A percentile compares a stretch with the other conserved stretches of the same genome.
These are phyloP conservation scores for Kodamaea leandrae DNA, from an alignment of 805 yeast genomes.

Conservation along the genomic window DNA sequence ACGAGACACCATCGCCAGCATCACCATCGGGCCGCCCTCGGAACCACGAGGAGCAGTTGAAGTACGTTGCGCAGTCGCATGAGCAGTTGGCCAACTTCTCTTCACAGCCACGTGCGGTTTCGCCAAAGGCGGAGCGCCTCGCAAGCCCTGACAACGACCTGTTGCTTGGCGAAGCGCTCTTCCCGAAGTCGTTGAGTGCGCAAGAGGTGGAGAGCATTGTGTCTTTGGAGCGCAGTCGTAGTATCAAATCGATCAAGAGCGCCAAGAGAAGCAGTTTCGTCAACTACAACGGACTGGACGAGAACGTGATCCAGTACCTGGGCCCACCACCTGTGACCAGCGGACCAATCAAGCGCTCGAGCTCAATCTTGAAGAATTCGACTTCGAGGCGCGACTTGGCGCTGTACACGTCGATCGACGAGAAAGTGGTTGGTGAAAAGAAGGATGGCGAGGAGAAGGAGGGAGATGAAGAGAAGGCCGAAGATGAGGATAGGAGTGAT, in stretches of 20 bases:
- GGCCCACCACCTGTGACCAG: slow-evolving; percentile 17
- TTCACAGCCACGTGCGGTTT: background rate
- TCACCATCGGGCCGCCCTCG: background rate
- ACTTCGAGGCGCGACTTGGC: slow-evolving; percentile 20
- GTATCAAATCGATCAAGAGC: slow-evolving; percentile 51
- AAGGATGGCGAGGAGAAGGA: background rate
- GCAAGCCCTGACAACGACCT: slow-evolving; percentile 16
- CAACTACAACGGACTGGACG: slow-evolving; percentile 42
- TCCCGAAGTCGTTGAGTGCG: slow-evolving; percentile 65
- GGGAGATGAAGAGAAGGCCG: no score
- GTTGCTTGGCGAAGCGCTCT: slow-evolving; percentile 51
- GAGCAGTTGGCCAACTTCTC: background rate
- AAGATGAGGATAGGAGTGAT: no score
- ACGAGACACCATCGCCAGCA: slow-evolving; percentile 7
- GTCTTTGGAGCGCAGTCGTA: slow-evolving; percentile 62
- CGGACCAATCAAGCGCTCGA: slow-evolving; percentile 30
- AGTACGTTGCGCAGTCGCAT: background rate
- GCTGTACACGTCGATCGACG: slow-evolving; percentile 12
- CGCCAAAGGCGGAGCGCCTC: background rate
- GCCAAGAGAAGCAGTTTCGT: slow-evolving; percentile 36
- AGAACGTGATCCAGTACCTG: slow-evolving; percentile 32
- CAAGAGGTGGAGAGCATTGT: slow-evolving; percentile 75
- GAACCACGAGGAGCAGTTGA: background rate
- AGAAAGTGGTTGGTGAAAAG: background rate
- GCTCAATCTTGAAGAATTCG: slow-evolving; percentile 40